Base-by-base conservation (phyloP, 805 yeast genomes). In the Sugiyamaella valdiviana region DNA sequence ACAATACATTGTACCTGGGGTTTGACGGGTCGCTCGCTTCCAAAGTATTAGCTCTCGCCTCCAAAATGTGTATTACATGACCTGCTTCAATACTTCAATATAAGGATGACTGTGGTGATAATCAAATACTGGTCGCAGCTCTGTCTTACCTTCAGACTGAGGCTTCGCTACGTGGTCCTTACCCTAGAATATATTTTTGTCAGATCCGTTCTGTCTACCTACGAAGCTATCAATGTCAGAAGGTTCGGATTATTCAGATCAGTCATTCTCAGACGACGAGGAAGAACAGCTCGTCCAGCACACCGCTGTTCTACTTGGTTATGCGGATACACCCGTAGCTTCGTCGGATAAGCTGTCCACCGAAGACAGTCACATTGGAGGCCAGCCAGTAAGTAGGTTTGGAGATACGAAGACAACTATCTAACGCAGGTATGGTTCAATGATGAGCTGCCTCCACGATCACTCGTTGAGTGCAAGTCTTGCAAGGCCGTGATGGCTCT, bases 401-500 rank as follows among this genome's bases (percentile, higher is more conserved):
- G n/a, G 12, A 7, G n/a, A 24, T 6, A 17, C 21, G 32, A 17
- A 26, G n/a, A 23, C 16, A 19, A 7, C 19, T 20, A 22, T 21
- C 14, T 29, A 21, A 12, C 12, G 43, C n/a, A 32, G 36, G 14
- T 79, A 6, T 83, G 95, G 95, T 63, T 87, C 29, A 76, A 82
- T 53, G 73, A 71, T 1, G 79, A 87, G 0, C 63, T 69, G 2
- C 93, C 95, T 0, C 68, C 69, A 1, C 17, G 51, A 0, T 75
- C 74, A 2, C 63, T 78, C 16, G 59, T 83, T 6, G 62, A 66
- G 32, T 93, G 99, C 69, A 77, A 75, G 42, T 76, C 75, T 46
- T 93, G 99, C 68, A 67, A 66, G 1, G 63, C 70, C 7, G 67
- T 71, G 14, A 74, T 88, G 82, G 78, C 84, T 12, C 66, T 91